phyloP scores from a whole-genome alignment of 176 grass and related monocot genomes.

The Chrysopogon serrulatus region DNA sequence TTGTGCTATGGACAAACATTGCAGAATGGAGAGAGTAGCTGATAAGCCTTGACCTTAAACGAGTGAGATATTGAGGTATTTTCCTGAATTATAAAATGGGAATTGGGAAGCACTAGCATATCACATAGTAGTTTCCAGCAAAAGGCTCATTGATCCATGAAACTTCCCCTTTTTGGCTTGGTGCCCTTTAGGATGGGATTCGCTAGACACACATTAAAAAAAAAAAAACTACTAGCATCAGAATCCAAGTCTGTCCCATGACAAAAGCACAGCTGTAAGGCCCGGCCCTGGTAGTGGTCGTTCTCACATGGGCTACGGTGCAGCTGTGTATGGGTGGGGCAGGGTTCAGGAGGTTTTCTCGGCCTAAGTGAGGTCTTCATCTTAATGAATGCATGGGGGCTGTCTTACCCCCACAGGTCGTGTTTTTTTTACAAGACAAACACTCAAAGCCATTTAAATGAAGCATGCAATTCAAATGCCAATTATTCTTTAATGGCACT shows the following conservation, averaged over 20 bases:
- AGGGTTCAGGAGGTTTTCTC: no score
- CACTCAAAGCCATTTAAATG: neutral
- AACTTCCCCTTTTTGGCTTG: neutral
- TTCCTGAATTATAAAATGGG: neutral
- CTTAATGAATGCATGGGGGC: no score
- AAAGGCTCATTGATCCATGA: neutral
- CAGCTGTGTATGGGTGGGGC: no score
- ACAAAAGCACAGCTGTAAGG: no score
- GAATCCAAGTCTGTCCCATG: no score
- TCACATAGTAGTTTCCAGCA: neutral
- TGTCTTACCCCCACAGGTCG: no score
- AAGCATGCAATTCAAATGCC: constrained; percentile 3
- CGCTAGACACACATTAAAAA: neutral
- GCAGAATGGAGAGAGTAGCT: no score
- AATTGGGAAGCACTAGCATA: constrained; percentile 13
- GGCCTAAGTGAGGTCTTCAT: no score
- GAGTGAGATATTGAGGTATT: neutral
- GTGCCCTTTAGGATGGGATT: constrained; percentile 4
- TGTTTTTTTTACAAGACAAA: neutral
- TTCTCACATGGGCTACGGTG: no score
- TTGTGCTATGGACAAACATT: no score
- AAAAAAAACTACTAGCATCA: neutral
- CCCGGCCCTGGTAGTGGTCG: no score
- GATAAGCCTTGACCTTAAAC: neutral
- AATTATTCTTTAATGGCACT: constrained; percentile 18